Percentiles rank a stretch among this genome's conserved stretches.
Conservation (phyloP, 1,284 basidiomycete genomes). For the Ganoderma sp. region DNA sequence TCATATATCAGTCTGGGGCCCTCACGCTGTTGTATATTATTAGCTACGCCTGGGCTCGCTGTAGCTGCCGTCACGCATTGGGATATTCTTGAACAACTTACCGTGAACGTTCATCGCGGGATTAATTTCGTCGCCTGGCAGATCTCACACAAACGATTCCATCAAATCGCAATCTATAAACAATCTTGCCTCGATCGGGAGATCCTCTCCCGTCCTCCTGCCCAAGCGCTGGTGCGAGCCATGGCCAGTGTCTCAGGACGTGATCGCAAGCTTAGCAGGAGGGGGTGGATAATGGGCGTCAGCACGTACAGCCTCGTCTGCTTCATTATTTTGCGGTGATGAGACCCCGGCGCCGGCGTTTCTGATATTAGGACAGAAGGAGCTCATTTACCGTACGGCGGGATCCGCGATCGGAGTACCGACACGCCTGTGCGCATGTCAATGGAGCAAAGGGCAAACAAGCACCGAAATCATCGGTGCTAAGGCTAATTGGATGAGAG, state of each 20-base stretch:
- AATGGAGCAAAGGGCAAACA: neutral
- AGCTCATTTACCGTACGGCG: neutral
- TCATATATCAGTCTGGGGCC: constrained; percentile 15
- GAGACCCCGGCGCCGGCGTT: neutral
- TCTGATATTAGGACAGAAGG: neutral
- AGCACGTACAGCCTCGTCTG: constrained; percentile 1
- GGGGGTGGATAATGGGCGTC: neutral
- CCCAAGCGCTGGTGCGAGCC: neutral
- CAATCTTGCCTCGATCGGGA: constrained; percentile 28
- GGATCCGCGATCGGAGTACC: neutral
- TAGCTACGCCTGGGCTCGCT: constrained; percentile 8
- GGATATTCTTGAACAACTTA: neutral
- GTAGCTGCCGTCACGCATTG: neutral
- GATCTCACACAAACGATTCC: constrained; percentile 30
- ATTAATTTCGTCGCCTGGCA: constrained; percentile 17
- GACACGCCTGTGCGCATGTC: neutral
- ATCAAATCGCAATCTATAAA: constrained; percentile 32
- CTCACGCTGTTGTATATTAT: constrained; percentile 15
- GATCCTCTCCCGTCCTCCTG: constrained; percentile 6
- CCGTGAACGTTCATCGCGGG: constrained; percentile 19
- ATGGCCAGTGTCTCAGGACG: neutral
- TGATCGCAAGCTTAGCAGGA: neutral
- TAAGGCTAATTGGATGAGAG: neutral
- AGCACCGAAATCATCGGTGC: neutral
- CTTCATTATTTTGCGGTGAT: constrained; percentile 1